These are phyloP conservation scores for Brachypodium distachyon DNA, from an alignment of 202 grass and related monocot species.

Conservation along the genomic window DNA sequence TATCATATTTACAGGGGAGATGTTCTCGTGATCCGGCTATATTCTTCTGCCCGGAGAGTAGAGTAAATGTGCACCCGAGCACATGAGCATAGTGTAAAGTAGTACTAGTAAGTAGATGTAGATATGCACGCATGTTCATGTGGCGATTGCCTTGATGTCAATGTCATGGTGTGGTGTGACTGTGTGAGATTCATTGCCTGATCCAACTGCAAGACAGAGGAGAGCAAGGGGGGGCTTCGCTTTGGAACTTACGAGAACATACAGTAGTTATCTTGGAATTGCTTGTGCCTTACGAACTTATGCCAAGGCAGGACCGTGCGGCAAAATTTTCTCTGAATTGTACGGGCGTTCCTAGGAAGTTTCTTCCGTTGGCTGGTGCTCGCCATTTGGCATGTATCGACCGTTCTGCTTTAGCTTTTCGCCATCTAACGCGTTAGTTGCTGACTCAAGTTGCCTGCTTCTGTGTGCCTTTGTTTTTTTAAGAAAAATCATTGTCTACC, in stretches of 20 bases:
- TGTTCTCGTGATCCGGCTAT: conserved; percentile 9
- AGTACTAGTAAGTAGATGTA: conserved; percentile 24
- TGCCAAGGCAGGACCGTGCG: background rate
- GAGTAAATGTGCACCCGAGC: conserved; percentile 12
- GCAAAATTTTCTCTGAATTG: background rate
- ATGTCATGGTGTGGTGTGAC: background rate
- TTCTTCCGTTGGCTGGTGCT: background rate
- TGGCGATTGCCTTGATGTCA: background rate
- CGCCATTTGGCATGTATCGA: conserved; percentile 13
- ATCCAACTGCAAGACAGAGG: background rate
- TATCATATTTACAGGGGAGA: background rate
- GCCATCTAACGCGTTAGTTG: background rate
- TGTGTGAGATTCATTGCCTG: background rate
- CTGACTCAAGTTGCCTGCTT: background rate
- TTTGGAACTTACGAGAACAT: conserved; percentile 2
- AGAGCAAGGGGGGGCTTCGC: background rate
- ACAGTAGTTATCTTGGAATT: background rate
- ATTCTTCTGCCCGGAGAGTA: conserved; percentile 21
- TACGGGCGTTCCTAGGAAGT: conserved; percentile 11
- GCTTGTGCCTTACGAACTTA: conserved; percentile 1
- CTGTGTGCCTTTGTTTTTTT: background rate
- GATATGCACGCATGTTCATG: conserved; percentile 20
- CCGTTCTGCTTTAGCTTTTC: background rate
- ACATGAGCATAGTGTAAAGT: conserved; percentile 40
- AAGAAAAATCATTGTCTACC: background rate